Conservation (phyloP, 208 protist species). For the Leishmania arabica region DNA sequence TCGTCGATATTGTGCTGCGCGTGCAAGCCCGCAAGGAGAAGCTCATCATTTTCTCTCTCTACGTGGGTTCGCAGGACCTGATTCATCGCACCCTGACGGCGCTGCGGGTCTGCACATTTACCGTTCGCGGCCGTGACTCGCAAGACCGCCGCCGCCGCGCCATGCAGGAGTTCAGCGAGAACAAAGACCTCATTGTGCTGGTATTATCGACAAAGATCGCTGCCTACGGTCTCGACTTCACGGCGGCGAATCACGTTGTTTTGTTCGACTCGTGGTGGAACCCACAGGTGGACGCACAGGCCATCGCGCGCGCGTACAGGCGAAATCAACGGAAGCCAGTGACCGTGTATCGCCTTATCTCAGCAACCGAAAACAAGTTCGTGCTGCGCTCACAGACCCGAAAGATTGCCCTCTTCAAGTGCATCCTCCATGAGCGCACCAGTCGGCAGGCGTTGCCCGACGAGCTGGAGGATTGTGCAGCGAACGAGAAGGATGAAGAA, state of each 20-base stretch:
- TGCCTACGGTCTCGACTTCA: slow-evolving; percentile 98
- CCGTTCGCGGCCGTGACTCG: slow-evolving; percentile 72
- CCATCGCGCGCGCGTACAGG: slow-evolving; percentile 95
- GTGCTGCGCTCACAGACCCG: slow-evolving; percentile 68
- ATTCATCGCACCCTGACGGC: slow-evolving; percentile 70
- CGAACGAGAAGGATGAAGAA: slow-evolving; percentile 56
- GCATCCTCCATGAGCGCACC: slow-evolving; percentile 72
- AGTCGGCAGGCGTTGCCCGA: slow-evolving; percentile 43
- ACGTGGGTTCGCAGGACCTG: slow-evolving; percentile 79
- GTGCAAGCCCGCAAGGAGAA: slow-evolving; percentile 62
- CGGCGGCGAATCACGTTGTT: slow-evolving; percentile 98
- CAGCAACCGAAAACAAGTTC: slow-evolving; percentile 50
- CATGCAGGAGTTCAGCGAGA: slow-evolving; percentile 64
- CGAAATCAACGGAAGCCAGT: slow-evolving; percentile 97
- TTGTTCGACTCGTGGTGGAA: slow-evolving; percentile 99
- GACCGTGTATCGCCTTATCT: slow-evolving; percentile 96
- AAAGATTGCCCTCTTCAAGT: slow-evolving; percentile 81
- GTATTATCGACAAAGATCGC: slow-evolving; percentile 97
- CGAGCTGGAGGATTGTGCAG: slow-evolving; percentile 65
- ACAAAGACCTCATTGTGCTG: slow-evolving; percentile 63
- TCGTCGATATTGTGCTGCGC: slow-evolving; percentile 63
- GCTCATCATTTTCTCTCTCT: slow-evolving; percentile 90
- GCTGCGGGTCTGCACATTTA: slow-evolving; percentile 52
- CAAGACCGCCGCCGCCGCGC: slow-evolving; percentile 52
- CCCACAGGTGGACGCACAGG: slow-evolving; percentile 98